A percentile compares a stretch with the other conserved stretches of the same genome.
Evolutionary conservation across 2,329 filamentous ascomycete species (phyloP).

Genomic region (Diplocarpon mali): DNA sequence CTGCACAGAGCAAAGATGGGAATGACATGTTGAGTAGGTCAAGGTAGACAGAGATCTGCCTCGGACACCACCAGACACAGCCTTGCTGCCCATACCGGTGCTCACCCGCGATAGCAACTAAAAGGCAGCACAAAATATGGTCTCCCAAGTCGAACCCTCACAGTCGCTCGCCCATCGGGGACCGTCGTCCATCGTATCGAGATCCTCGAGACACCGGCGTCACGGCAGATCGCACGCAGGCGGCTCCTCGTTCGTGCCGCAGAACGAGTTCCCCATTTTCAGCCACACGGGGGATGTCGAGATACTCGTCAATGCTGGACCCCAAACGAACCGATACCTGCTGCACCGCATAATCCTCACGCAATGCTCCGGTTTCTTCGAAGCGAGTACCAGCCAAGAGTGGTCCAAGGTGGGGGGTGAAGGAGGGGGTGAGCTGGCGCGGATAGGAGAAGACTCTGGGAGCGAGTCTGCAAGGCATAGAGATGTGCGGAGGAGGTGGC

Average conservation of each 20-base stretch:
- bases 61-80: background rate
- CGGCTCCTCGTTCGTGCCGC: slow-evolving; percentile 54
- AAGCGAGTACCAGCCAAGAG: slow-evolving; percentile 69
- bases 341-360: slow-evolving; percentile 79
- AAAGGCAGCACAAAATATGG: slow-evolving; percentile 34
- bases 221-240: slow-evolving; percentile 76
- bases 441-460: slow-evolving; percentile 37
- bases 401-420: slow-evolving; percentile 42
- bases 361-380: slow-evolving; percentile 89
- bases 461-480: slow-evolving; percentile 27
- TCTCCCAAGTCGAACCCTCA: slow-evolving; percentile 40
- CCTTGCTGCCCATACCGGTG: background rate
- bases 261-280: slow-evolving; percentile 91
- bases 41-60: background rate
- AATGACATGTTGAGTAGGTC: too few species aligned
- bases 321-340: slow-evolving; percentile 72
- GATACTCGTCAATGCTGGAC: slow-evolving; percentile 61
- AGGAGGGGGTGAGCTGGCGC: slow-evolving; percentile 34
- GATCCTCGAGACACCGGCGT: slow-evolving; percentile 48
- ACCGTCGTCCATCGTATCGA: slow-evolving; percentile 49
- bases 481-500: slow-evolving; percentile 49
- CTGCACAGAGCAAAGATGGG: too few species aligned
- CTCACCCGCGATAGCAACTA: slow-evolving; percentile 3
- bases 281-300: slow-evolving; percentile 87
- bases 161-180: slow-evolving; percentile 47